Evolutionary conservation across 192 early-diverging fungal species (phyloP).

Genomic region (Powellomyces hirtus): DNA sequence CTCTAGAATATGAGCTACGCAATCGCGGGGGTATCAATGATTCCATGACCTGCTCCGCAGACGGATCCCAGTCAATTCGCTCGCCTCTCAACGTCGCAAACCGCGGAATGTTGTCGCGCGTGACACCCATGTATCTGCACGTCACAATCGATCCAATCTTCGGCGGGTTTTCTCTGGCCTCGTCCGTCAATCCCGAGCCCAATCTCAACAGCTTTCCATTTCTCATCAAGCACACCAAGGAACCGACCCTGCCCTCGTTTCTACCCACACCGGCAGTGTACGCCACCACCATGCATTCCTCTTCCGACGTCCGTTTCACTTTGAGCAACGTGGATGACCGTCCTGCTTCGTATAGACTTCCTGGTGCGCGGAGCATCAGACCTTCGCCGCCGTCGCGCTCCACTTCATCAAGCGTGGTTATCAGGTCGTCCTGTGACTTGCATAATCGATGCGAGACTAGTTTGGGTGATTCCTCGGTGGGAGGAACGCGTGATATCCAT

Average conservation of each 20-base stretch:
- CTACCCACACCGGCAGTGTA: constrained; percentile 54
- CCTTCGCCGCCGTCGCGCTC: constrained; percentile 65
- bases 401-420: constrained; percentile 46
- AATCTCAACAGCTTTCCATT: constrained; percentile 60
- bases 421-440: constrained; percentile 40
- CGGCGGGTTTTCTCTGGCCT: constrained; percentile 55
- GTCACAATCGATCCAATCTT: constrained; percentile 44
- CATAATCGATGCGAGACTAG: constrained; percentile 53
- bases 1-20: too few relatives aligned
- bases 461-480: constrained; percentile 12
- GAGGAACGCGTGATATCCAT: too few relatives aligned
- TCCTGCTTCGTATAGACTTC: constrained; percentile 42
- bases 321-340: constrained; percentile 58
- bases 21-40: too few relatives aligned
- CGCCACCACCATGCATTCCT: constrained; percentile 60
- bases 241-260: constrained; percentile 51
- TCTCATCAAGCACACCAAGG: constrained; percentile 56
- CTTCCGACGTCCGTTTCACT: constrained; percentile 70
- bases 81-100: constrained; percentile 44
- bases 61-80: constrained; percentile 26
- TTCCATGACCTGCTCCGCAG: too few relatives aligned
- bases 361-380: constrained; percentile 54
- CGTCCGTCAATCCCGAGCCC: constrained; percentile 65
- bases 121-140: constrained; percentile 48
- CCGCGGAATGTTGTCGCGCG: constrained; percentile 35